Evolutionary conservation across 2,329 filamentous ascomycete genomes (phyloP), one percentile per base, ranked within the genome.

Genomic region (Fusarium papillatum): DNA sequence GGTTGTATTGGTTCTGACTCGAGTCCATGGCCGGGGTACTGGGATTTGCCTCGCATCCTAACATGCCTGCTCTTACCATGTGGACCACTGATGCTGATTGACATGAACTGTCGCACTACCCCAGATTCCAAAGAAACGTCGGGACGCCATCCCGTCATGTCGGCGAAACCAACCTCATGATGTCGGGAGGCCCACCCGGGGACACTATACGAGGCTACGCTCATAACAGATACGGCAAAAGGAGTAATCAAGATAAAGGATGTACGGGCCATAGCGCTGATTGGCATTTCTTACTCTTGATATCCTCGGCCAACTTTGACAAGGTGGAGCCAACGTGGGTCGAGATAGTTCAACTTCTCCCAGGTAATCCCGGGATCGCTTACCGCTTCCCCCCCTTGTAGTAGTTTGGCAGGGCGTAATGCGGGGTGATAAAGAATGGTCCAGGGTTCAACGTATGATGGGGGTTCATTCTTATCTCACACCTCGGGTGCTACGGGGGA

Each of bases 401-500:
- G 24, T 29, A 50, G 43, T 38, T 38, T 24, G n/a, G 3, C n/a
- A 53, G 31, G 48, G 73, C 34, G 29, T 17, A 55, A 71, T 74
- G 73, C 73, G 73, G 73, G 73, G 73, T 76, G 63, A 65, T 55
- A 65, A 65, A 31, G 38, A 17, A 39, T 17, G n/a, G 34, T 29
- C 16, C 14, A 16, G 11, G 17, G 36, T 55, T 55, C 63, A 66
- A 17, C 38, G 64, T 48, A 59, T 16, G 50, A 60, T 38, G 34
- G 19, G 63, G 34, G 36, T 38, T 73, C 17, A 63, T 55, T 50
- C 19, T n/a, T 39, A 43, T 69, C 8, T 26, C 36, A 55, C 19
- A 39, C 64, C 64, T 66, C 24, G 64, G 64, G n/a, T 14, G 36
- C n/a, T 41, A 41, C 22, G 22, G 34, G 50, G 36, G 59, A 22